phyloP scores from a whole-genome alignment of 352 stramenopile species.

The Globisporangium takayamanum region DNA sequence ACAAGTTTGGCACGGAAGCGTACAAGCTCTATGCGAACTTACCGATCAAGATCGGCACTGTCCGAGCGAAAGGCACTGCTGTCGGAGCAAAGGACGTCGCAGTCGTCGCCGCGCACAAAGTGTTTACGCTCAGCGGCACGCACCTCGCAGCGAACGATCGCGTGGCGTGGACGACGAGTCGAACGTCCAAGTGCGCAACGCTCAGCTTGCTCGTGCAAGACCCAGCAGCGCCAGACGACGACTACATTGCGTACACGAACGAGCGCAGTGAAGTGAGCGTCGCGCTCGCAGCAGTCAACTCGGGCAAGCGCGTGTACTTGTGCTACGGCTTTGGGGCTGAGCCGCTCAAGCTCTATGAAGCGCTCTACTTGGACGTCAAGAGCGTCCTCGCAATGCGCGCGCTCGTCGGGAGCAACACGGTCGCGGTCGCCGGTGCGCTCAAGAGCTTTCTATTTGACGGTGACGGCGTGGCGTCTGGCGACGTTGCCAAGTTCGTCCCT shows the following conservation, averaged over 20 bases:
- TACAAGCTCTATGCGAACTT: constrained; percentile 52
- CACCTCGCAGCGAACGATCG: constrained; percentile 40
- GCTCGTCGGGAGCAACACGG: constrained; percentile 28
- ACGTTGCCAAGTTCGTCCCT: constrained; percentile 61
- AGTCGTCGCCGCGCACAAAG: constrained; percentile 38
- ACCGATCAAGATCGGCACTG: constrained; percentile 40
- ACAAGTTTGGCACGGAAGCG: constrained; percentile 49
- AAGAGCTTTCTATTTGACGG: constrained; percentile 67
- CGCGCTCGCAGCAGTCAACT: constrained; percentile 35
- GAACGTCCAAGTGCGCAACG: constrained; percentile 22
- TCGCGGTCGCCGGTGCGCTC: constrained; percentile 33
- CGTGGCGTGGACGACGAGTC: constrained; percentile 40
- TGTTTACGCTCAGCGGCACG: constrained; percentile 38
- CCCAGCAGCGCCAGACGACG: constrained; percentile 19
- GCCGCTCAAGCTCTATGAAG: constrained; percentile 39
- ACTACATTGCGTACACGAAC: constrained; percentile 43
- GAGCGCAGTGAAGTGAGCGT: constrained; percentile 26
- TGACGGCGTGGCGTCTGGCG: constrained; percentile 44
- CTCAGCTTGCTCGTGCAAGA: constrained; percentile 28
- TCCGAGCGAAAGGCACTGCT: constrained; percentile 29
- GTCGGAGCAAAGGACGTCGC: constrained; percentile 43
- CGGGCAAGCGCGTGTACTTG: constrained; percentile 44
- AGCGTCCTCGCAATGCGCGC: constrained; percentile 49
- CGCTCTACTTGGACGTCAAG: constrained; percentile 51
- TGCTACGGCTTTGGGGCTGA: constrained; percentile 63